Base-by-base conservation (phyloP, 164 flowering plant genomes). In the Piper betle region DNA sequence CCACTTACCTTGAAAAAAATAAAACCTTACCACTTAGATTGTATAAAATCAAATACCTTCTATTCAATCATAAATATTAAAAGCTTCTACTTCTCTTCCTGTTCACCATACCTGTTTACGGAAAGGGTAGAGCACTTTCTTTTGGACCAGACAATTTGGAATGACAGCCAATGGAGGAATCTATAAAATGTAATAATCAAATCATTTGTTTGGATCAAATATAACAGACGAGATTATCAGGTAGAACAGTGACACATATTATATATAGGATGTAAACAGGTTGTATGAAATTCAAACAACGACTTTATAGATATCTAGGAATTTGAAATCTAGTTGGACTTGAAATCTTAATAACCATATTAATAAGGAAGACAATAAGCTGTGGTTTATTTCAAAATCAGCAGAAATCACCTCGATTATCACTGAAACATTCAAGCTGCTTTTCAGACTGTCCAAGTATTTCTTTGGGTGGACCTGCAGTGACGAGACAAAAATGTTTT, bases 81-180 rank as follows among this genome's bases (percentile, higher is more conserved):
- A 17, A 4, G 5, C 13, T 17, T 16, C 15, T 39, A 46, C 6
- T 39, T 59, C 12, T 8, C 25, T 25, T 55, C 19, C 20, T 3
- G 19, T 40, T 19, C 39, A 17, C 53, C 66, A 50, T 42, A 90
- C 97, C 96, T 93, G 97, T 71, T 85, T 90, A 56, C 97, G 85
- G 63, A 93, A 86, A 38, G 97, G 97, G 52, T 68, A 58, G 61
- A 90, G 97, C 69, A 82, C 86, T 62, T 81, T 82, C 65, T 69
- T 39, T 69, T 85, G 86, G 68, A 93, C 83, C 69, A 93, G 75
- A 55, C 70, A 87, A 71, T 86, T 86, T 39, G 99, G 97, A 50
- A 90, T 66, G 39, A 93, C n/a, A n/a, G 94, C 87, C 75, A 88
- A 88, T 18, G 96, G 94, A 33, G 99, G 96, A 19, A 93, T 87